Evolutionary conservation across 768 basidiomycete species (phyloP), one percentile per base, ranked within the genome.

Genomic region (Albatrellus ellisii): DNA sequence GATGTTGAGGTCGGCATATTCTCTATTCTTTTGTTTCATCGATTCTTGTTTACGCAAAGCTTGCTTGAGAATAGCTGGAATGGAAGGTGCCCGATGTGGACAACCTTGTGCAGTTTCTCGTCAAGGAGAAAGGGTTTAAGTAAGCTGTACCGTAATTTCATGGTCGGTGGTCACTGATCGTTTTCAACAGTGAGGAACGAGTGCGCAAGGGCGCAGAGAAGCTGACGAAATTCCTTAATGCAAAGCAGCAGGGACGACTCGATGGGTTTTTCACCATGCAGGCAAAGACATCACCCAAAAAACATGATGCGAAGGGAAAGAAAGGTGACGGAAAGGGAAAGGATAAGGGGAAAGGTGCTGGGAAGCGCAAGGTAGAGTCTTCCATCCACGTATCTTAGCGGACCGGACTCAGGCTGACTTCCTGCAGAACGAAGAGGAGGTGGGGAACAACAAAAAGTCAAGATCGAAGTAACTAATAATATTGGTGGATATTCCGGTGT

Each of bases 41-140:
- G 32, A 8, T 22, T 10, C 24, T 36, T n/a, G 4, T 28, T 26
- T 18, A 18, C 24, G n/a, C 5, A 12, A 12, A 33, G 17, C 40
- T 22, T 35, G 11, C 20, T 26, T 10, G 11, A 11, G 14, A 6
- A 5, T 54, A 95, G 90, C 69, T 98, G 31, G 91, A 94, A 51
- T 99, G 95, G 95, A 86, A 77, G 44, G 72, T 72, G 46, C 95
- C 95, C 2, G 90, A 99, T 49, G 66, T 91, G 1, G 91, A 97
- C 6, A 94, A 92, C 6, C 68, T 99, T 3, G 79, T 99, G 4
- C 75, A 97, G 34, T 99, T 98, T 62, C 59, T 99, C 18, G 92
- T 97, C 12, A 77, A 64, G 27, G 86, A 97, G 56, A 98, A 99
- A 58, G 95, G 95, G 5, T 99, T 99, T 77, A 94, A 82, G 94